These are phyloP conservation scores for Colletotrichum aenigma DNA, from an alignment of 2,329 filamentous ascomycete genomes.

Conservation along the genomic window DNA sequence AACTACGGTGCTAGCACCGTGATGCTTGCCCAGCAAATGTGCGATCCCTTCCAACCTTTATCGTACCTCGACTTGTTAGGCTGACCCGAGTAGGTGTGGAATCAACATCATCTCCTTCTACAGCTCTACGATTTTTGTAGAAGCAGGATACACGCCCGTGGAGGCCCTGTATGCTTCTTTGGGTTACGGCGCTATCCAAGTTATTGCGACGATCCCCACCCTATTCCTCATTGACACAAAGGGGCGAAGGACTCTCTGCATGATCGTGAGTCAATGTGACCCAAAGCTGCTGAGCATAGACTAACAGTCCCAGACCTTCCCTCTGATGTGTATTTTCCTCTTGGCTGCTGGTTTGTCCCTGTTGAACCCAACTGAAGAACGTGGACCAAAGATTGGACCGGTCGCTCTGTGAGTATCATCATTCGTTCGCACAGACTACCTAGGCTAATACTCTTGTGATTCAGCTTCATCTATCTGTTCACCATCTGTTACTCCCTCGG, in stretches of 20 bases:
- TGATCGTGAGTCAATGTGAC: not conserved
- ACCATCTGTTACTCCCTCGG: constrained; percentile 44
- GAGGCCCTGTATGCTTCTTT: constrained; percentile 55
- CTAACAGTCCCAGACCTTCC: constrained; percentile 55
- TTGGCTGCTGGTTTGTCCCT: constrained; percentile 59
- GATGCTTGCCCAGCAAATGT: constrained; percentile 80
- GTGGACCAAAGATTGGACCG: constrained; percentile 39
- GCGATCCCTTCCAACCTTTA: constrained; percentile 27
- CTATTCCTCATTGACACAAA: constrained; percentile 60
- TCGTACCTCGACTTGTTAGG: too few species aligned
- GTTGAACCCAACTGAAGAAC: constrained; percentile 37
- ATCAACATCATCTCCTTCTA: constrained; percentile 81
- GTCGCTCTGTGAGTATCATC: constrained; percentile 44
- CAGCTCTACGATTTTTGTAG: constrained; percentile 65
- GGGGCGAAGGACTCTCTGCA: constrained; percentile 23
- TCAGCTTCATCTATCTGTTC: constrained; percentile 45
- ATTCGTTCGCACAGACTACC: fast-evolving
- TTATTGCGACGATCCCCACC: constrained; percentile 47
- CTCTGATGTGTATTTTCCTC: constrained; percentile 62
- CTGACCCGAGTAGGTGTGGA: constrained; percentile 25
- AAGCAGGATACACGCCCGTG: constrained; percentile 59
- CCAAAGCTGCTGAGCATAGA: not conserved
- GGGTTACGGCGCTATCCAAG: constrained; percentile 54
- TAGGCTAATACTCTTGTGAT: not conserved
- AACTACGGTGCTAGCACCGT: constrained; percentile 77